Evolutionary conservation across 139 green algal species (phyloP), one percentile per base, ranked within the genome.

Genomic region (Penium margaritaceum): DNA sequence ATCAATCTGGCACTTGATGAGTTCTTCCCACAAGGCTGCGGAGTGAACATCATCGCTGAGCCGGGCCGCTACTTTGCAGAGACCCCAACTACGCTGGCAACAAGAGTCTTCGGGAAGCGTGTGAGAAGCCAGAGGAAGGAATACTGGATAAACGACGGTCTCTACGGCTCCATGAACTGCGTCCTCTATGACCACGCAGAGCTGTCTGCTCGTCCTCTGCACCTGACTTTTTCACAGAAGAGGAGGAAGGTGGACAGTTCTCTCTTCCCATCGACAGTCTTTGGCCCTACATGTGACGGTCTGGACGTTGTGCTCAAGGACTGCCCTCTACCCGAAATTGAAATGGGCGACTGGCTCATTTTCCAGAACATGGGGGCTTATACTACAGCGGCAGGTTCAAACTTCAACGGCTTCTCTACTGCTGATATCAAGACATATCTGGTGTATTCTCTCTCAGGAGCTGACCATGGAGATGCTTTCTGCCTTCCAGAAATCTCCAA

Each of bases 111-210:
- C 70, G 93, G 93, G 21, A 77, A 82, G 41, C 87, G 93, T 17
- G 78, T 51, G 1, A 32, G 74, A 32, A 41, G 35, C 21, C n/a
- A 74, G 39, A 32, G 32, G 32, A 32, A 24, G 21, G 89, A 96
- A 73, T 97, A 97, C 87, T 97, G 84, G 83, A 71, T 85, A 30
- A 80, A 65, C 34, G 94, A 98, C 73, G 94, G 94, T 19, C 82
- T 99, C 41, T 99, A 99, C 75, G 93, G 94, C 73, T 91, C 83
- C 36, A 92, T 99, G 82, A 99, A 99, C 89, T 96, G 90, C 75
- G 76, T 95, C 38, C 65, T 96, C 58, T 92, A 91, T 65, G 89
- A 93, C 80, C 85, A 91, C 63, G 88, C 87, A 6, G 68, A 67
- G 43, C 68, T 87, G 67, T 41, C 41, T 1, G 61, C 75, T 3